Percentiles rank a stretch among this genome's conserved stretches.
Evolutionary conservation across 768 basidiomycete species (phyloP).

Genomic region (Amyloporia xantha): DNA sequence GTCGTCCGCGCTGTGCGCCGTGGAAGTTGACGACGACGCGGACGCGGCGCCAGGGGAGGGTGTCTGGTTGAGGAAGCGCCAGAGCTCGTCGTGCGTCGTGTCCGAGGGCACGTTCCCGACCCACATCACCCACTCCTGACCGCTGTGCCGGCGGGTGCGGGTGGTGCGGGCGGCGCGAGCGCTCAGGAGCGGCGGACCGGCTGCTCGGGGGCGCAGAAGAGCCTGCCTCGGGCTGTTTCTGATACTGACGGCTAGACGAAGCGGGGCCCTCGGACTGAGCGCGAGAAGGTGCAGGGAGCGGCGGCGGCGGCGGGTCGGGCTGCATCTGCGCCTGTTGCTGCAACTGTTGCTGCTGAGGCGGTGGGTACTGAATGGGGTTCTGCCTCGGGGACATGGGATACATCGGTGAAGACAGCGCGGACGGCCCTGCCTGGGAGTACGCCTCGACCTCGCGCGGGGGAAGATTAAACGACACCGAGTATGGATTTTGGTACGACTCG

Average conservation of each 20-base stretch:
- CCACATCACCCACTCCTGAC: conserved; percentile 96
- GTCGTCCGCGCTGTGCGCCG: background rate
- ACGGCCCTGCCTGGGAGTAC: conserved; percentile 7
- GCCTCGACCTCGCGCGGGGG: conserved; percentile 15
- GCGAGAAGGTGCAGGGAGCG: background rate
- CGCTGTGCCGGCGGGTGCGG: conserved; percentile 67
- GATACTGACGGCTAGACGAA: background rate
- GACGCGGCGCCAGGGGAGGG: conserved; percentile 11
- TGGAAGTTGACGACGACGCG: conserved; percentile 5
- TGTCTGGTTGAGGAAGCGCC: conserved; percentile 66
- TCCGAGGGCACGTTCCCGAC: conserved; percentile 86
- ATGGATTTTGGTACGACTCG: conserved; percentile 17
- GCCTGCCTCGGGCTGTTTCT: conserved; percentile 10
- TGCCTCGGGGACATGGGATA: conserved; percentile 11
- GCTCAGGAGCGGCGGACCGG: conserved; percentile 3
- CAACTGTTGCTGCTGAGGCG: too few species aligned
- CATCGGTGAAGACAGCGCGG: conserved; percentile 5
- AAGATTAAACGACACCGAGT: conserved; percentile 14
- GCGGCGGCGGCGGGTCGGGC: conserved; percentile 12
- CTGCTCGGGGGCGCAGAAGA: conserved; percentile 8
- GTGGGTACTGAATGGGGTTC: conserved; percentile 7
- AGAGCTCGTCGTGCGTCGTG: conserved; percentile 77
- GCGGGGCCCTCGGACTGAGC: background rate
- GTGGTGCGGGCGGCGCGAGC: conserved; percentile 45
- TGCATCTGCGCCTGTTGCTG: conserved; percentile 4